Percentiles rank a stretch among this genome's conserved stretches.
phyloP scores from a whole-genome alignment of 2,329 filamentous ascomycete species.

The Botrytis squamosa region DNA sequence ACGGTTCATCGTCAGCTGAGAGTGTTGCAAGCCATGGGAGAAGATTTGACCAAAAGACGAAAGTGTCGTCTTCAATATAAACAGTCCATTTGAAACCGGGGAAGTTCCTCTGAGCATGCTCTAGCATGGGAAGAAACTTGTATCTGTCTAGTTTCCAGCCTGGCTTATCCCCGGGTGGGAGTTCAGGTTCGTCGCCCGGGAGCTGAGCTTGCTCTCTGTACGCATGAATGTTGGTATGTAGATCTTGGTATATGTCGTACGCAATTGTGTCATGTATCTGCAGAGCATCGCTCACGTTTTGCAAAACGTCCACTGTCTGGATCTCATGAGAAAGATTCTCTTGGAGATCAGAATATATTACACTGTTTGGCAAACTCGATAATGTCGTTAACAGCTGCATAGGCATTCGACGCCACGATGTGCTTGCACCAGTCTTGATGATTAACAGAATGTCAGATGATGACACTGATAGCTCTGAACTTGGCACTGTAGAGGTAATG shows the following conservation, averaged over 20 bases:
- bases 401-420: constrained; percentile 24
- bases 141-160: constrained; percentile 25
- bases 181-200: constrained; percentile 21
- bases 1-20: constrained; percentile 12
- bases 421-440: constrained; percentile 24
- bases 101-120: constrained; percentile 13
- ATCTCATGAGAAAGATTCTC: not conserved
- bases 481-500: not conserved
- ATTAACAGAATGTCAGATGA: constrained; percentile 23
- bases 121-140: constrained; percentile 25
- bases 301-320: constrained; percentile 15
- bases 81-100: constrained; percentile 23
- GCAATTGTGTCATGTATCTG: constrained; percentile 14
- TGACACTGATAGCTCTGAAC: not conserved
- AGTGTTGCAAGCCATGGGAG: constrained; percentile 15
- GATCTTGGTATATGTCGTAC: constrained; percentile 11
- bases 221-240: constrained; percentile 4
- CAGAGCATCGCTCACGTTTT: constrained; percentile 18
- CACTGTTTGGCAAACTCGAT: not conserved
- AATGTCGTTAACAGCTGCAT: constrained; percentile 22
- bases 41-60: constrained; percentile 19
- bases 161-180: not conserved
- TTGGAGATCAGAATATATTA: constrained; percentile 11
- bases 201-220: constrained; percentile 21
- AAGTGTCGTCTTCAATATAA: constrained; percentile 26